A percentile compares a stretch with the other conserved stretches of the same genome.
Conservation (phyloP, 441 rosid genomes). For the Populus tomentosa region DNA sequence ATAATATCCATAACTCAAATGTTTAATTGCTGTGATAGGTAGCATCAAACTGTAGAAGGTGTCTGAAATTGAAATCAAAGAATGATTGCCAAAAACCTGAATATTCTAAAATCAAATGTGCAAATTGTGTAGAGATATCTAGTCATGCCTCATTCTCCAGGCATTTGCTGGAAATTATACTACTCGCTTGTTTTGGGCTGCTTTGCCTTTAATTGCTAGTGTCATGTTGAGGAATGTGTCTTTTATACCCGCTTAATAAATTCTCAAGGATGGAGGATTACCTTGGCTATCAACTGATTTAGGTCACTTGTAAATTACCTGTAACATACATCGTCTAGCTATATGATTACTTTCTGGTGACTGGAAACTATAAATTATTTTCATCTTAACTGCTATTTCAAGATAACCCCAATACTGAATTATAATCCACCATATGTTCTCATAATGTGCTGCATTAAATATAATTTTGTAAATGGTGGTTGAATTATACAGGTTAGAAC, state of each 20-base stretch:
- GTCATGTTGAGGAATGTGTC: not conserved
- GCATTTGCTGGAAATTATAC: not conserved
- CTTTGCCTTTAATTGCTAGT: not conserved
- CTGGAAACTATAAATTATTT: not conserved
- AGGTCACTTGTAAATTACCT: not conserved
- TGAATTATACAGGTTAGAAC: conserved; percentile 58
- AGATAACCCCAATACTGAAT: not conserved
- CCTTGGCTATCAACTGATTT: not conserved
- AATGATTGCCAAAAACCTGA: not conserved
- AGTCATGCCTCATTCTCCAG: not conserved
- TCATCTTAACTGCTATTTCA: not conserved
- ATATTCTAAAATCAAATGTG: not conserved
- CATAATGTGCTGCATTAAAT: not conserved
- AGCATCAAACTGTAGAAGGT: not conserved
- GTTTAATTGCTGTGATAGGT: not conserved
- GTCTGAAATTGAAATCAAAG: not conserved
- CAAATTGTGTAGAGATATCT: not conserved
- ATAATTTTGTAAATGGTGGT: not conserved
- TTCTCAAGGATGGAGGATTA: not conserved
- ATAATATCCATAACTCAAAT: not conserved
- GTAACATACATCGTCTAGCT: not conserved
- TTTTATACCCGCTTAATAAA: not conserved
- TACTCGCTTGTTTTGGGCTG: not conserved
- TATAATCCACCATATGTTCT: not conserved
- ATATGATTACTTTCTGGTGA: not conserved